Base-by-base conservation (phyloP, 202 grass and related monocot species). In the Cymbopogon flexuosus region DNA sequence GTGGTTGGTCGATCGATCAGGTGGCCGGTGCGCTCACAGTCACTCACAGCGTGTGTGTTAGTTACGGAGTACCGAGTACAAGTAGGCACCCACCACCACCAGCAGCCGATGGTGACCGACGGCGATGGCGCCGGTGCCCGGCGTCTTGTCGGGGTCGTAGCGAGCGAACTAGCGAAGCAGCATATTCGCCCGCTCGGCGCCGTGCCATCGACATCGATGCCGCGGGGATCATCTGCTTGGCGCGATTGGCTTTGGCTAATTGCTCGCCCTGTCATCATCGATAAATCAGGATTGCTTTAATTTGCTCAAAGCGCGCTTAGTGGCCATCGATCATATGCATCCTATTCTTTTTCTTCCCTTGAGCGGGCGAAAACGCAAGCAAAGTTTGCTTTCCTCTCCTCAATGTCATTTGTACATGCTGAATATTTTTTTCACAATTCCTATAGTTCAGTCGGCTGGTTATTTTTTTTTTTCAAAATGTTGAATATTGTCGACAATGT, bases 11-110 rank as follows among this genome's bases (percentile, higher is more conserved):
- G 24, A 68, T 83, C 68, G 23, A 66, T 83, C 67, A 74, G 49
- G 86, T 83, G 68, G 39, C 37, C 80, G 73, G 46, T 84, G 86
- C 61, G 45, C 40, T 16, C 45, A 10, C 4, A 19, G 1, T 5
- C 37, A 12, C 37, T n/a, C n/a, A n/a, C n/a, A n/a, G n/a, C 3
- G 66, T 11, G 43, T 46, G 43, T 14, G 43, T 46, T 46, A 46
- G 43, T 46, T 43, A 43, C 11, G 42, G 2, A 14, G 42, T 45
- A 45, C 42, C 10, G 49, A 52, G 15, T 19, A 14, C 18, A 0
- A 13, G 16, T 33, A 2, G 31, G 31, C 3, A 2, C 1, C 31
- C 1, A 12, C 40, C 21, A 41, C 37, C 10, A 43, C 65, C 10
- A 29, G 78, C 70, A 5, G 78, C 22, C 10, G 68, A 45, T 21